Base-by-base conservation (phyloP, 169 alveolate species). In the Cryptosporidium sp. region DNA sequence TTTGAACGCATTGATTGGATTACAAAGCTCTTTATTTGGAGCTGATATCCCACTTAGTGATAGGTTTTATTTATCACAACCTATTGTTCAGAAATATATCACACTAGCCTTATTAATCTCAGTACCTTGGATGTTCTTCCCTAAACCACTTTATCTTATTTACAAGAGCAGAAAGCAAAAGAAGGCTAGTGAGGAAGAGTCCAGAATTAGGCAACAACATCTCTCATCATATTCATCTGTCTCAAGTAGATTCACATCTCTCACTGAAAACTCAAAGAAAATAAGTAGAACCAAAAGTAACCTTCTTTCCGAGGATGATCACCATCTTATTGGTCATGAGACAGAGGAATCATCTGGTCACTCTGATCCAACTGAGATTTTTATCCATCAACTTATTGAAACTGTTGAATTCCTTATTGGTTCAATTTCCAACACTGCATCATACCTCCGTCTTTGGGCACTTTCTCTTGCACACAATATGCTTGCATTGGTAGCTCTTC, bases 361-460 rank as follows among this genome's bases (percentile, higher is more conserved):
- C 48, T 93, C 92, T 58, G 93, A 92, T 75, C 93, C 92, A 58
- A 94, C 97, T 3, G 99, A 97, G 75, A 91, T 96, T 50, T 97
- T 97, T 91, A 97, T 98, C 39, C 99, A 97, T 93, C 98, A 98
- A 92, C 85, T 97, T 67, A 98, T 99, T 84, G 99, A 98, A 93
- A 97, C 99, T 12, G 98, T 98, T 50, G 99, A 99, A 94, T 99
- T 97, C 86, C 96, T 97, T n/a, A 95, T 99, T 85, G 99, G 99
- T 7, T 93, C 98, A 35, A 96, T 99, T 48, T 97, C 99, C 55
- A 98, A 99, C 93, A 99, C 99, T 16, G 99, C 99, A 9, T 98
- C 99, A 18, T 99, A 99, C 92, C 95, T 99, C 85, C 98, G 99
- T 86, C 94, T 97, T 74, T 98, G 99, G 99, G 99, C 99, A 12